Evolutionary conservation across 2,329 filamentous ascomycete species (phyloP), one percentile per base, ranked within the genome.

Genomic region (Fusarium staphyleae): DNA sequence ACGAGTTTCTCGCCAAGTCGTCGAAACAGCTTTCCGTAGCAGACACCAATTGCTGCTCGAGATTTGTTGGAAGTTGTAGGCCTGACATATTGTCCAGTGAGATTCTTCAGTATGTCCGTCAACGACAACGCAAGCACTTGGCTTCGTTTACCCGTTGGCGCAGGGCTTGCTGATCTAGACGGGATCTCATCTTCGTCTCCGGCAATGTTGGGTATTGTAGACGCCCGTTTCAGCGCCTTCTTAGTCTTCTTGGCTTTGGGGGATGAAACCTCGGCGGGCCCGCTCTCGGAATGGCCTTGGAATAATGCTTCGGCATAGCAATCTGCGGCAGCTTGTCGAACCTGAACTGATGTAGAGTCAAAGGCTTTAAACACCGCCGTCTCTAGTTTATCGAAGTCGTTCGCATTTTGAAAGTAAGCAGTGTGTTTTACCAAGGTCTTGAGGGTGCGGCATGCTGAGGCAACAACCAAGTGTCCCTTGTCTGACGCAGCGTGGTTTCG

Each of bases 381-480:
- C 73, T 93, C 92, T 15, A 98, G 75, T 70, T 89, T 91, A 63
- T 99, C 95, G 68, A 96, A 96, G 70, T 99, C 95, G 70, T 82
- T 87, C 12, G 88, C 86, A 68, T 96, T 96, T 69, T 92, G 87
- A 69, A 98, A 98, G 70, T 90, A 96, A 0, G 83, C 74, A 0
- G 93, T 97, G 56, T 83, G 78, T 50, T 83, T 87, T 16, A 89
- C 77, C 41, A 98, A 77, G 48, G 86, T 80, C 68, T 89, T 88
- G 57, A 99, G 76, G 69, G 91, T 96, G 61, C 86, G 86, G 67
- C 90, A 96, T 8, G 91, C 89, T 50, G 86, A 84, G 13, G 88
- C 83, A 70, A 96, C 86, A 7, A 93, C 92, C 28, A 96, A 81
- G 3, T 86, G 81, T 4, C 91, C 90, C 74, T 95, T 98, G 73